These are phyloP conservation scores for Boletus reticulatus DNA, from an alignment of 768 basidiomycete species.

Conservation along the genomic window DNA sequence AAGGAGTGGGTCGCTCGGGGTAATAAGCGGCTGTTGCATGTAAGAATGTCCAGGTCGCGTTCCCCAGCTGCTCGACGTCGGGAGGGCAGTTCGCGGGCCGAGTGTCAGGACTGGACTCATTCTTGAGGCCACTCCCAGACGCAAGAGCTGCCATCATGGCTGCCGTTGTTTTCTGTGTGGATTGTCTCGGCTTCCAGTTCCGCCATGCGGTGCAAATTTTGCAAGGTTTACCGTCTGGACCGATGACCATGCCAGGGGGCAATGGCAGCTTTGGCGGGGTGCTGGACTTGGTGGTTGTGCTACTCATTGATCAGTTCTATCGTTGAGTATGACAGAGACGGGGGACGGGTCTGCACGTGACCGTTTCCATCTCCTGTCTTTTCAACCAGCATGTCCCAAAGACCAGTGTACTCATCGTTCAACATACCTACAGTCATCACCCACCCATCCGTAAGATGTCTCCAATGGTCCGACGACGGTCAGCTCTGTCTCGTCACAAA, in stretches of 20 bases:
- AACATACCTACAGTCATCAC: constrained; percentile 59
- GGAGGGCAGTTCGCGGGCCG: constrained; percentile 78
- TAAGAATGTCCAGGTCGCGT: constrained; percentile 95
- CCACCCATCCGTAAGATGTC: constrained; percentile 52
- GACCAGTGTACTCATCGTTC: constrained; percentile 48
- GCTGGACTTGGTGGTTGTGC: constrained; percentile 3
- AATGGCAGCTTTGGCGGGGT: constrained; percentile 30
- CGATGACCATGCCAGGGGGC: constrained; percentile 84
- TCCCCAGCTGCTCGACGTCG: constrained; percentile 85
- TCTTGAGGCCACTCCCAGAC: constrained; percentile 27
- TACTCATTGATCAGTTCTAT: constrained; percentile 7
- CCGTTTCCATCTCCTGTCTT: background rate
- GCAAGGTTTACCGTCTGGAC: constrained; percentile 94
- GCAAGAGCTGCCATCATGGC: constrained; percentile 35
- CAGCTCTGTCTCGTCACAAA: constrained; percentile 69
- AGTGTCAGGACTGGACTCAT: constrained; percentile 30
- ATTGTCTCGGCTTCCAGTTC: constrained; percentile 52
- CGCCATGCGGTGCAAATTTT: constrained; percentile 86
- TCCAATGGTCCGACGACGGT: constrained; percentile 78
- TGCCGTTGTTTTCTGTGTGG: constrained; percentile 30
- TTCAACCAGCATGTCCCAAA: constrained; percentile 14
- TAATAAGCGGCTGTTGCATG: constrained; percentile 96
- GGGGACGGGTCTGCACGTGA: constrained; percentile 16
- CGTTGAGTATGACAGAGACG: background rate
- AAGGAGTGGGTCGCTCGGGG: constrained; percentile 72